A percentile compares a stretch with the other conserved stretches of the same genome.
phyloP scores from a whole-genome alignment of 2,329 filamentous ascomycete genomes.

The Leptographium wingfieldii region DNA sequence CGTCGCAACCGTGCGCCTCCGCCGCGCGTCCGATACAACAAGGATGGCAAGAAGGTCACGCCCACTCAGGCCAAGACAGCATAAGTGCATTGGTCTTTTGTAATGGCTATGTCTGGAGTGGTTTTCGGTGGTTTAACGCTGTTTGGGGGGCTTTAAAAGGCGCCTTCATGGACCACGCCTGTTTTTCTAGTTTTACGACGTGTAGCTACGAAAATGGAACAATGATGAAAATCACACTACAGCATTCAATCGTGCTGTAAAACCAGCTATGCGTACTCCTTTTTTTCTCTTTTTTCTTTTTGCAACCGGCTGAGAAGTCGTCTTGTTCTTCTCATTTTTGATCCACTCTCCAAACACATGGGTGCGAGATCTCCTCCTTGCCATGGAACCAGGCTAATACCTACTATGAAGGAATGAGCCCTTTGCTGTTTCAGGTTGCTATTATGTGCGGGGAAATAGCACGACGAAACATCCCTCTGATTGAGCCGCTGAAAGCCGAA shows the following conservation, averaged over 20 bases:
- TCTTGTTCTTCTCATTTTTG: too few relatives aligned
- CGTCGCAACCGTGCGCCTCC: conserved; percentile 98
- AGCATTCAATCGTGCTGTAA: not conserved
- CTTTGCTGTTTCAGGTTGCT: not conserved
- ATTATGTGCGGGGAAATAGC: not conserved
- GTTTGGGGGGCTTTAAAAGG: not conserved
- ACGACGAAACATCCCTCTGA: not conserved
- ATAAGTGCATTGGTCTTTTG: not conserved
- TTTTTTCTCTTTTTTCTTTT: not conserved
- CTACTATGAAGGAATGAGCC: too few relatives aligned
- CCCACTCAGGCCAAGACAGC: conserved; percentile 64
- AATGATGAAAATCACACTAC: not conserved
- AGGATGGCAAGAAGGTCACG: conserved; percentile 99
- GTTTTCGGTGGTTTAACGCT: conserved; percentile 1
- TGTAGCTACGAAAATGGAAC: not conserved
- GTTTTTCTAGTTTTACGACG: conserved; percentile 1
- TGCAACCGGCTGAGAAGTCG: too few relatives aligned
- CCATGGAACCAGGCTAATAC: too few relatives aligned
- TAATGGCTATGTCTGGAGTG: not conserved
- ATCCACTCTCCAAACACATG: too few relatives aligned
- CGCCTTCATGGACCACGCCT: not conserved
- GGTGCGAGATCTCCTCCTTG: too few relatives aligned
- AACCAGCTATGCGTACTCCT: not conserved
- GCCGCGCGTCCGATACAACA: conserved; percentile 98
- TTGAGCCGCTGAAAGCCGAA: conserved; percentile 1